These are phyloP conservation scores for Hapsidospora chrysogenum DNA, from an alignment of 495 filamentous ascomycete species.

Conservation along the genomic window DNA sequence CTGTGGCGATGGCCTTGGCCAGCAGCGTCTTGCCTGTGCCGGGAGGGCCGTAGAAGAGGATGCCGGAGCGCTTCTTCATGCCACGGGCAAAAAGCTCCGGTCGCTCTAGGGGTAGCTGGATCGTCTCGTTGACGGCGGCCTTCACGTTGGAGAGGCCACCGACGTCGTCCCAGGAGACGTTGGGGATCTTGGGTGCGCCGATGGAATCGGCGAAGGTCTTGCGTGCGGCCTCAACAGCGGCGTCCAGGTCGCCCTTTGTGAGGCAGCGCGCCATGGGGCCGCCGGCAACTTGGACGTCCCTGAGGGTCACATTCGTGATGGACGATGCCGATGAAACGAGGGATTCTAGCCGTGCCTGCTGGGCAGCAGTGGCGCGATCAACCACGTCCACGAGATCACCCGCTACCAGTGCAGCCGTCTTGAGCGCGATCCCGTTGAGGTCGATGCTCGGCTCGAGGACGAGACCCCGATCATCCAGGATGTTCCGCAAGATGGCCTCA, in stretches of 20 bases:
- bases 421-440: conserved; percentile 65
- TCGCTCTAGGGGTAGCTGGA: conserved; percentile 79
- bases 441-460: conserved; percentile 66
- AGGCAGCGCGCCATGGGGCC: conserved; percentile 61
- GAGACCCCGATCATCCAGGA: conserved; percentile 59
- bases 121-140: conserved; percentile 89
- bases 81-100: conserved; percentile 95
- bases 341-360: conserved; percentile 51
- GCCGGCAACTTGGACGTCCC: conserved; percentile 81
- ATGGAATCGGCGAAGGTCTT: conserved; percentile 97
- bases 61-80: conserved; percentile 97
- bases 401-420: conserved; percentile 89
- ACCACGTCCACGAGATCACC: conserved; percentile 91
- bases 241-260: conserved; percentile 75
- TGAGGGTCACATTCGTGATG: conserved; percentile 37
- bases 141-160: conserved; percentile 88
- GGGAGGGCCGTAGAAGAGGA: conserved; percentile 93
- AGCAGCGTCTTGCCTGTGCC: conserved; percentile 94
- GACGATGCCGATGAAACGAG: conserved; percentile 32
- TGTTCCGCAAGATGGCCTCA: conserved; percentile 65
- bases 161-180: conserved; percentile 92
- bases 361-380: conserved; percentile 67
- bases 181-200: conserved; percentile 94
- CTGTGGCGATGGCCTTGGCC: conserved; percentile 94
- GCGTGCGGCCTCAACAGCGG: conserved; percentile 80